Conservation (phyloP, 1,284 basidiomycete species). For the Tausonia pullulans region DNA sequence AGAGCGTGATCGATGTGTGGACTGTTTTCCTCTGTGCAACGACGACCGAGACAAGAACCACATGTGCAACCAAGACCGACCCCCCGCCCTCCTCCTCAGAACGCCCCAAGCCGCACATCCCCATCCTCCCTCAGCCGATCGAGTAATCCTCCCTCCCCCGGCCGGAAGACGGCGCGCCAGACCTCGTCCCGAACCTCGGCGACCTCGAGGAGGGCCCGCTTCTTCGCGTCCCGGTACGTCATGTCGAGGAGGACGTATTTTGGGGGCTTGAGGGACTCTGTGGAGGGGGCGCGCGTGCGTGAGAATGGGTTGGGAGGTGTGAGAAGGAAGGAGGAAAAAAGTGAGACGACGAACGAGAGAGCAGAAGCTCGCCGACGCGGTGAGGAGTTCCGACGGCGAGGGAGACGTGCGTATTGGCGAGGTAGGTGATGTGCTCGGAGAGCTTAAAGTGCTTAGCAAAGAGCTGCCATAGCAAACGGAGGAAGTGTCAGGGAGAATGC, state of each 20-base stretch:
- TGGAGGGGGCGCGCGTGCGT: conserved; percentile 3
- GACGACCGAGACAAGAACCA: too few species aligned
- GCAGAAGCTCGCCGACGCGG: conserved; percentile 33
- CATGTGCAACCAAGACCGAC: too few species aligned
- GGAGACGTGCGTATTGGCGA: conserved; percentile 31
- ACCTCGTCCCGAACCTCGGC: conserved; percentile 34
- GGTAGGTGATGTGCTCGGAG: conserved; percentile 34
- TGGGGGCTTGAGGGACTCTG: conserved; percentile 30
- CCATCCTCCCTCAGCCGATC: background rate
- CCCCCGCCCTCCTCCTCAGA: background rate
- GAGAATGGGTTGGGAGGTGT: background rate
- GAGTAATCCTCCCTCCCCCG: background rate
- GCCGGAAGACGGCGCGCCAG: conserved; percentile 30
- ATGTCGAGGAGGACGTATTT: conserved; percentile 32
- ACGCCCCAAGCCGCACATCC: background rate
- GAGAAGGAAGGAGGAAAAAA: conserved; percentile 6
- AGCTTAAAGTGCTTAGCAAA: conserved; percentile 38
- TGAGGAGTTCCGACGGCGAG: conserved; percentile 37
- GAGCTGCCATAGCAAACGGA: conserved; percentile 21
- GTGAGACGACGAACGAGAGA: conserved; percentile 22
- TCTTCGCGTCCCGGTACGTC: conserved; percentile 26
- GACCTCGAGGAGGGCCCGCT: conserved; percentile 31
- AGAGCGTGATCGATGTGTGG: background rate
- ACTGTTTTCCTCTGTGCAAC: too few species aligned
- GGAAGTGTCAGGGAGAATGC: background rate